A percentile compares a stretch with the other conserved stretches of the same genome.
Evolutionary conservation across 73 alveolate genomes (phyloP).

Genomic region (Breviolum minutum): DNA sequence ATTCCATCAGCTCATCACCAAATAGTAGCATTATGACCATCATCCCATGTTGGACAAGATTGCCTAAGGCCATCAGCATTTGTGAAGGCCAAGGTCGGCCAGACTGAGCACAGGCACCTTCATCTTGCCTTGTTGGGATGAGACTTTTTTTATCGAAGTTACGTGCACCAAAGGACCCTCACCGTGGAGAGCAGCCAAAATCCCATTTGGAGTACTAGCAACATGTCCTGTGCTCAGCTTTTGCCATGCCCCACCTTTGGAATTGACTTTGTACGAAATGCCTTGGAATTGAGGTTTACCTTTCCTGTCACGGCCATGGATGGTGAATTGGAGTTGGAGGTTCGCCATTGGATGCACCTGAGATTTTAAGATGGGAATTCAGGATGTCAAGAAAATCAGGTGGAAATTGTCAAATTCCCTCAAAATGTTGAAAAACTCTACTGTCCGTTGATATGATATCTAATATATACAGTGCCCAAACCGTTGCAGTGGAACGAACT

Average conservation of each 20-base stretch:
- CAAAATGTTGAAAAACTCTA: no score
- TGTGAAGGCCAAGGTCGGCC: slow-evolving; percentile 54
- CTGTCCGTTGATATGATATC: no score
- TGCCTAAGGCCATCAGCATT: slow-evolving; percentile 21
- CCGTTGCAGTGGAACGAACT: no score
- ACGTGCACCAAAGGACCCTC: slow-evolving; percentile 33
- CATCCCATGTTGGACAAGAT: neutral
- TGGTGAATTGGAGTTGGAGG: slow-evolving; percentile 58
- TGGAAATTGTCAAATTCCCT: no score
- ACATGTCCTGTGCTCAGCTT: slow-evolving; percentile 9
- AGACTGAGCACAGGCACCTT: slow-evolving; percentile 36
- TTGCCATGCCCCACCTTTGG: neutral
- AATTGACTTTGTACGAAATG: neutral
- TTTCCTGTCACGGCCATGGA: slow-evolving; percentile 70
- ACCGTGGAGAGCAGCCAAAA: slow-evolving; percentile 34
- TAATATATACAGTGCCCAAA: no score
- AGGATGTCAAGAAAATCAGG: neutral
- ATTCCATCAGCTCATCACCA: no score
- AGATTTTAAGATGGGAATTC: neutral
- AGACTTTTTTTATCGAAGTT: neutral
- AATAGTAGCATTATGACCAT: neutral
- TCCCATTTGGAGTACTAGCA: slow-evolving; percentile 66
- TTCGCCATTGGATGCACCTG: neutral
- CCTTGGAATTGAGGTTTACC: slow-evolving; percentile 20
- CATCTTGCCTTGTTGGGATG: neutral